phyloP scores from a whole-genome alignment of 148 eudicot genomes.

The Selenicereus undatus region DNA sequence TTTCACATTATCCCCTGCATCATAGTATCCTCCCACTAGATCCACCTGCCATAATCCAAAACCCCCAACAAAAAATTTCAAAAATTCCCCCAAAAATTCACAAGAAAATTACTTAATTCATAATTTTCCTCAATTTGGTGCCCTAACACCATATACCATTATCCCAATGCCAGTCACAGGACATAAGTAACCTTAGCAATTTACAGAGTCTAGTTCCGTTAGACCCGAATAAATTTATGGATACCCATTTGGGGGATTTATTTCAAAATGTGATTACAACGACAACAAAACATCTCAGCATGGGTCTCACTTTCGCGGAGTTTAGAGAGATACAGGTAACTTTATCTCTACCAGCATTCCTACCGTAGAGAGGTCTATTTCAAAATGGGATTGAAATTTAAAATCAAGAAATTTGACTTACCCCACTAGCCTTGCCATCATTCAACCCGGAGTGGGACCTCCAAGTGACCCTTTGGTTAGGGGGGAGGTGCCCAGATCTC shows the following conservation, averaged over 20 bases:
- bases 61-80: neutral
- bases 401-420: constrained; percentile 20
- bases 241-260: neutral
- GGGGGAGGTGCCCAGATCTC: constrained; percentile 88
- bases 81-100: neutral
- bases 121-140: too few species aligned
- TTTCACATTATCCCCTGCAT: constrained; percentile 99
- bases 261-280: neutral
- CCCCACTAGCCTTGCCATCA: constrained; percentile 88
- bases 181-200: too few species aligned
- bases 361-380: too few species aligned
- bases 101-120: too few species aligned
- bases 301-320: too few species aligned
- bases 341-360: too few species aligned
- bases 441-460: constrained; percentile 78
- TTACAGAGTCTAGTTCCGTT: neutral
- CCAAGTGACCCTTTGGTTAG: constrained; percentile 80
- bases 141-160: too few species aligned
- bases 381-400: neutral
- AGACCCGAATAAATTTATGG: neutral
- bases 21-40: constrained; percentile 99
- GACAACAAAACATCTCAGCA: too few species aligned
- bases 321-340: too few species aligned
- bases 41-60: constrained; percentile 52
- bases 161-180: too few species aligned